phyloP scores from a whole-genome alignment of 345 rosid species.

The Nasturtium officinale region DNA sequence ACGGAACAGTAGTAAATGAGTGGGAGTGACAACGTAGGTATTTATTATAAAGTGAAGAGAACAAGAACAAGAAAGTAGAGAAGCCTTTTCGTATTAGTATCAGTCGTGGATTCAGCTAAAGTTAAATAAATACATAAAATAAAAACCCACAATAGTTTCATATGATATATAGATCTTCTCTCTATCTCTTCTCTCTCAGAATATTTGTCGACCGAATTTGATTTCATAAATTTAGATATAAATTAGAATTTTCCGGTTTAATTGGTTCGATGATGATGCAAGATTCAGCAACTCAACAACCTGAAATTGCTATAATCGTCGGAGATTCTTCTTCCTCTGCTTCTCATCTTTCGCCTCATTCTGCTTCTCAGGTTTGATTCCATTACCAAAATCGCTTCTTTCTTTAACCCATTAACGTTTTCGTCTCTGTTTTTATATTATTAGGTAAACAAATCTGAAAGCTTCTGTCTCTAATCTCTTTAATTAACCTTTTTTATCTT shows the following conservation, averaged over 20 bases:
- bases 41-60: too few relatives aligned
- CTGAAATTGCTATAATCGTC: conserved; percentile 27
- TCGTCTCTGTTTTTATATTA: conserved; percentile 14
- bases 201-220: conserved; percentile 37
- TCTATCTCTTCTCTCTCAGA: too few relatives aligned
- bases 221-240: conserved; percentile 11
- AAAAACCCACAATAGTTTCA: too few relatives aligned
- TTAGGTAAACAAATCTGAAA: conserved; percentile 20
- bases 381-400: not conserved
- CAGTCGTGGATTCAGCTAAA: conserved; percentile 31
- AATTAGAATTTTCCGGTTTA: conserved; percentile 1
- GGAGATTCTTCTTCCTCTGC: conserved; percentile 18
- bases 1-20: conserved; percentile 21
- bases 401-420: not conserved
- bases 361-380: conserved; percentile 36
- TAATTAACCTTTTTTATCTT: not conserved
- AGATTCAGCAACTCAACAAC: conserved; percentile 39
- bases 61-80: too few relatives aligned
- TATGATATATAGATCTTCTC: too few relatives aligned
- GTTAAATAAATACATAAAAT: not conserved
- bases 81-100: not conserved
- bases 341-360: conserved; percentile 13
- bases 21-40: conserved; percentile 22
- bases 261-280: conserved; percentile 31
- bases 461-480: not conserved